Conservation (phyloP, 257 asterid genomes). For the Solanum dulcamara region DNA sequence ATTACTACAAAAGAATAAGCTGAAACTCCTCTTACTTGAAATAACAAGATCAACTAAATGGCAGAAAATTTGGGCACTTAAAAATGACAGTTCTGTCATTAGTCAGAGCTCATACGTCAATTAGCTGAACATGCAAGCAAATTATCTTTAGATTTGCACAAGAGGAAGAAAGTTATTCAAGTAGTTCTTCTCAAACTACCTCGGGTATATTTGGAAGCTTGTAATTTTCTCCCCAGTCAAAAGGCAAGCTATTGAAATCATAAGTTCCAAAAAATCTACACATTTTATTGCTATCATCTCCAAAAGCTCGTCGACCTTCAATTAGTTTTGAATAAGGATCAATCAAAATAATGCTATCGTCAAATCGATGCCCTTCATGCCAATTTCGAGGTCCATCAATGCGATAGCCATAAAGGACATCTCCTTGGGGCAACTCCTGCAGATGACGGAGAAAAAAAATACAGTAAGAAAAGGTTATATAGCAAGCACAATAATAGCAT, state of each 20-base stretch:
- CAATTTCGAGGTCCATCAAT: slow-evolving; percentile 79
- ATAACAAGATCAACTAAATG: not conserved
- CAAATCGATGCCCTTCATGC: slow-evolving; percentile 90
- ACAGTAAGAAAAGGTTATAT: not conserved
- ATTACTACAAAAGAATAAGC: not conserved
- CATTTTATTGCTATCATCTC: slow-evolving; percentile 60
- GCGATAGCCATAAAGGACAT: slow-evolving; percentile 70
- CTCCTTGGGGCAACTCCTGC: slow-evolving; percentile 68
- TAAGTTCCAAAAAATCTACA: slow-evolving; percentile 62
- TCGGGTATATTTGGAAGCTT: slow-evolving; percentile 77
- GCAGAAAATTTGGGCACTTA: not conserved
- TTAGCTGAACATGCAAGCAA: not conserved
- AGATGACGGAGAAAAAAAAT: not conserved
- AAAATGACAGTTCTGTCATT: not conserved
- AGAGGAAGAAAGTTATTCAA: slow-evolving; percentile 1
- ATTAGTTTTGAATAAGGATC: slow-evolving; percentile 91
- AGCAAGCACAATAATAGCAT: not conserved
- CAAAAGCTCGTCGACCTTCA: slow-evolving; percentile 84
- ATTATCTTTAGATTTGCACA: slow-evolving; percentile 2
- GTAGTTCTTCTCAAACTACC: slow-evolving; percentile 39
- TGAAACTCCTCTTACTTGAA: not conserved
- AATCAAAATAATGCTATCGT: slow-evolving; percentile 40
- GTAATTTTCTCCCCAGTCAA: slow-evolving; percentile 87
- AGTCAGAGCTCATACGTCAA: not conserved
- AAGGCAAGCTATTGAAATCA: slow-evolving; percentile 67